Base-by-base conservation (phyloP, 2,329 filamentous ascomycete genomes). In the Monosporascus ibericus region DNA sequence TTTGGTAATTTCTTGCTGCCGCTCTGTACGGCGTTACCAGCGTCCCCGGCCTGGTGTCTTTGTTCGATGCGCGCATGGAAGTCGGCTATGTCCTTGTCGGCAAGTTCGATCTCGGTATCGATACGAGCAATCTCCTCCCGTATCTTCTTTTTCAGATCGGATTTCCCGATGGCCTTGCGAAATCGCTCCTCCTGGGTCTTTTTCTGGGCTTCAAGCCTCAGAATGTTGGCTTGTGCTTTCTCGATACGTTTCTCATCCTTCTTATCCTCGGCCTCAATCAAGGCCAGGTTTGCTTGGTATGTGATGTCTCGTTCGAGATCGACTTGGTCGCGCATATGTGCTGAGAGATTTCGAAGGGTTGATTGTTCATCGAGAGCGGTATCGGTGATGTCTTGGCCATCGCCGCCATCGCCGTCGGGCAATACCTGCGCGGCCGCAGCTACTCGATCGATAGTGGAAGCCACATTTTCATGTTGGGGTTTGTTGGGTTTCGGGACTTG, bases 241-340 rank as follows among this genome's bases (percentile, higher is more conserved):
- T 79, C 76, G 48, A 87, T 86, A 27, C 84, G 78, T 52, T 79
- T 82, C 59, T 79, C 73, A 51, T 87, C 84, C 57, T 77, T 78
- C 61, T 81, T 80, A 59, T 86, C 82, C 56, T 87, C 84, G 40
- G 77, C 77, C 51, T 85, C 81, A 44, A 79, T 79, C 51, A 86
- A 68, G 0, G 77, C 80, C 18, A 78, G 72, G 51, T 79, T 84
- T 4, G 82, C 84, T 59, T 86, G 79, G 17, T 77, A 67, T 1
- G 81, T 81, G 57, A 97, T 95, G 64, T 96, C 91, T 56, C 90
- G 81, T 69, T 96, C 92, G 20, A 97, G 74, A 54, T 96, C 92
- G 72, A 92, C 86, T 68, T 97, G 92, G 63, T 96, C 85, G 52
- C 90, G 84, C 22, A 94, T 83, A 53, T 85, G 79, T 49, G 84